These are phyloP conservation scores for Talaromyces proteolyticus DNA, from an alignment of 495 filamentous ascomycete species.

Conservation along the genomic window DNA sequence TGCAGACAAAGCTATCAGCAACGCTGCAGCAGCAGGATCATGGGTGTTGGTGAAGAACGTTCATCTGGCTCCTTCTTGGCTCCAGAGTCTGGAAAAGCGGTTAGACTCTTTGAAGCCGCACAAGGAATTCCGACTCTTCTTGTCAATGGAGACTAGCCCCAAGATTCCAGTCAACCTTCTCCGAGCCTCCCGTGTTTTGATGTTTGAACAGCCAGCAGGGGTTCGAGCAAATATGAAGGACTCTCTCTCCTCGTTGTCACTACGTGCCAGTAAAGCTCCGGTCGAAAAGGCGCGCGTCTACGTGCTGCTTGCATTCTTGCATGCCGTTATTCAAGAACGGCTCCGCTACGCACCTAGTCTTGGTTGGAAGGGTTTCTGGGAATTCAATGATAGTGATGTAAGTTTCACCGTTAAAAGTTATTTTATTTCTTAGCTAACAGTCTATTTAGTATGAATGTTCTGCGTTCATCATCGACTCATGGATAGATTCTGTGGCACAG, in stretches of 20 bases:
- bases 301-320: constrained; percentile 85
- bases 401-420: constrained; percentile 27
- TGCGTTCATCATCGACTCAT: constrained; percentile 91
- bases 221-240: constrained; percentile 99
- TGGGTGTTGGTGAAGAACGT: constrained; percentile 99
- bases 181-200: constrained; percentile 86
- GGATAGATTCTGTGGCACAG: constrained; percentile 76
- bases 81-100: constrained; percentile 94
- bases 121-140: constrained; percentile 87
- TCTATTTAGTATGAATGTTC: constrained; percentile 84
- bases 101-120: constrained; percentile 94
- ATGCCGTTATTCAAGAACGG: constrained; percentile 93
- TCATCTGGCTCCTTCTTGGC: constrained; percentile 90
- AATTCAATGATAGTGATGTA: constrained; percentile 99
- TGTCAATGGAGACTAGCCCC: constrained; percentile 95
- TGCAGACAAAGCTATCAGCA: constrained; percentile 92
- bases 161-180: constrained; percentile 97
- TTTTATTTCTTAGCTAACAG: constrained; percentile 19
- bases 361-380: constrained; percentile 99
- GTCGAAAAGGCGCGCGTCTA: constrained; percentile 91
- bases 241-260: constrained; percentile 75
- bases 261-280: constrained; percentile 72
- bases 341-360: constrained; percentile 91
- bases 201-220: constrained; percentile 97
- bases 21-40: constrained; percentile 83